Evolutionary conservation across 1,139 yeast genomes (phyloP).

Genomic region (Blastobotrys aristatus): DNA sequence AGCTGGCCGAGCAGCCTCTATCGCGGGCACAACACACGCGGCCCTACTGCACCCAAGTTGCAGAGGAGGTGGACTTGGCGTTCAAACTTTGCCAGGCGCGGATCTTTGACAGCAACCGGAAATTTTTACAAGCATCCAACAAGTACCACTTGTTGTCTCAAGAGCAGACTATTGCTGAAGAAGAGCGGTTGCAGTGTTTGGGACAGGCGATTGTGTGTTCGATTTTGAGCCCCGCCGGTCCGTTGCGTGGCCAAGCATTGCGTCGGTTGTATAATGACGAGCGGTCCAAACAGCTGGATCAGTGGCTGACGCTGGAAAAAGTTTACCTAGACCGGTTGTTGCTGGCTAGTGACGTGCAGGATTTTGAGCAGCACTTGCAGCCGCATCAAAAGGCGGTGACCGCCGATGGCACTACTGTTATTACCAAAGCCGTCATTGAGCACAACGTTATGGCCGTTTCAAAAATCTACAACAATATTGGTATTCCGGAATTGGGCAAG

Average conservation of each 20-base stretch:
- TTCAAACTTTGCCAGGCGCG: slow-evolving; percentile 35
- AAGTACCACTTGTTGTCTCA: slow-evolving; percentile 33
- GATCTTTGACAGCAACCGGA: slow-evolving; percentile 31
- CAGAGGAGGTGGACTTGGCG: slow-evolving; percentile 23
- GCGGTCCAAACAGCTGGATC: slow-evolving; percentile 24
- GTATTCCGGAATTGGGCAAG: slow-evolving; percentile 28
- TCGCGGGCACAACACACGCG: slow-evolving; percentile 31
- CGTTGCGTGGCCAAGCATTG: slow-evolving; percentile 31
- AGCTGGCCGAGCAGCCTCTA: slow-evolving; percentile 31
- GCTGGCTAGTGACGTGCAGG: slow-evolving; percentile 28
- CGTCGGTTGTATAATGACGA: slow-evolving; percentile 33
- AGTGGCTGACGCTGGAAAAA: slow-evolving; percentile 29
- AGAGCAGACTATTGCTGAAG: slow-evolving; percentile 27
- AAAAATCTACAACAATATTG: slow-evolving; percentile 31
- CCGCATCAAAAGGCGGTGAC: slow-evolving; percentile 29
- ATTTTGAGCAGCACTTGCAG: slow-evolving; percentile 26
- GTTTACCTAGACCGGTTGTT: slow-evolving; percentile 31
- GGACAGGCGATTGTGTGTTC: slow-evolving; percentile 33
- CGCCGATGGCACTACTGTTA: slow-evolving; percentile 32
- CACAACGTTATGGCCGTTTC: slow-evolving; percentile 36
- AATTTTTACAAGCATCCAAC: slow-evolving; percentile 33
- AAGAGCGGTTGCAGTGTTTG: slow-evolving; percentile 31
- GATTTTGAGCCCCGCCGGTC: slow-evolving; percentile 37
- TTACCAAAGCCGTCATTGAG: slow-evolving; percentile 33
- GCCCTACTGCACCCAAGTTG: slow-evolving; percentile 18